Base-by-base conservation (phyloP, 345 rosid species). In the Ricinus communis region DNA sequence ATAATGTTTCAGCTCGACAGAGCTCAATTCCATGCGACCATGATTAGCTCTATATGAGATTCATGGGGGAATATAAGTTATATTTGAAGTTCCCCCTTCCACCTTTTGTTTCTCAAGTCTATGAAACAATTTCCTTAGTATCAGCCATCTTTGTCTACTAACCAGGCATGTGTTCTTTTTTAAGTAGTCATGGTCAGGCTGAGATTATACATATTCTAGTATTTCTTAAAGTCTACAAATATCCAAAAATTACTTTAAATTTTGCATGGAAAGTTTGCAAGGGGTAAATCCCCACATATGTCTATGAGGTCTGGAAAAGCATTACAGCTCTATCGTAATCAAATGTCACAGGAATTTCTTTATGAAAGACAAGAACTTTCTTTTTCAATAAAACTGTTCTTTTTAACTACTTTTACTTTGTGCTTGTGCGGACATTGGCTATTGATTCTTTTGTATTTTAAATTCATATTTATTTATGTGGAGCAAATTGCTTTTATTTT, bases 401-500 rank as follows among this genome's bases (percentile, higher is more conserved):
- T 33, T 16, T 52, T 45, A 9, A 62, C 25, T 45, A 52, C 24
- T n/a, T 7, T 49, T n/a, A 71, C 19, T 21, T n/a, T 61, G 45
- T 61, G 53, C 24, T n/a, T 38, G 15, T 6, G 5, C 15, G 18
- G 22, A 65, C 6, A 27, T 18, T 47, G 52, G 13, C 15, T 27
- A 4, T 60, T 64, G 45, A 22, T 58, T 68, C 5, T 47, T 49
- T 55, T 27, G 22, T 2, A 36, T 0, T 62, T 38, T 51, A 15
- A 33, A 24, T 6, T 30, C 38, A 30, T 24, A 28, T 11, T 75
- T n/a, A 60, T 61, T 57, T 31, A 64, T 15, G 28, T 49, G 41
- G 30, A 21, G n/a, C n/a, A 16, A 71, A 24, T 78, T 27, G 16
- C 36, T 53, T 21, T n/a, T 56, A 5, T 65, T 18, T 69, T 27